Evolutionary conservation across 2,329 filamentous ascomycete genomes (phyloP).

Genomic region (Tolypocladium nubicola): DNA sequence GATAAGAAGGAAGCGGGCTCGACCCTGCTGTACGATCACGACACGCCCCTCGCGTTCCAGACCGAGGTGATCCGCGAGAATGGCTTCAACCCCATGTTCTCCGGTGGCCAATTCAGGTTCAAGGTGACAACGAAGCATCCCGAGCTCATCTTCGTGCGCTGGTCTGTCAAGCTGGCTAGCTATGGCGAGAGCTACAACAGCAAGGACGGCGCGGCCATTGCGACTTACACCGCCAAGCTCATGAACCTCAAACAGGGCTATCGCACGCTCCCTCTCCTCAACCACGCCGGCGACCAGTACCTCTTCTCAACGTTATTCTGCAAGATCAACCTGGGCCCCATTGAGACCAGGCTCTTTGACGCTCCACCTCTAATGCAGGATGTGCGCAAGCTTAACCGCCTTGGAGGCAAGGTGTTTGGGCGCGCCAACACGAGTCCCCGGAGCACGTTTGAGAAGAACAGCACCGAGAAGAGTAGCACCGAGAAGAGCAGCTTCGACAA

Average conservation of each 20-base stretch:
- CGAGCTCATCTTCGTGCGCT: slow-evolving; percentile 85
- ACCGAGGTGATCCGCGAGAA: slow-evolving; percentile 79
- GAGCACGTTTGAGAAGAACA: slow-evolving; percentile 41
- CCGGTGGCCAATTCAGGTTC: slow-evolving; percentile 64
- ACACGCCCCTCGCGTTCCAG: slow-evolving; percentile 62
- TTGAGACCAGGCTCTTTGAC: slow-evolving; percentile 47
- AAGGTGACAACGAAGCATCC: slow-evolving; percentile 88
- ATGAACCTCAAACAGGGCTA: slow-evolving; percentile 84
- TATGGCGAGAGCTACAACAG: slow-evolving; percentile 59
- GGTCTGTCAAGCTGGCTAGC: slow-evolving; percentile 78
- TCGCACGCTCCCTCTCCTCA: slow-evolving; percentile 81
- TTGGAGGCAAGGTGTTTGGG: slow-evolving; percentile 48
- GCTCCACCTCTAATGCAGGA: slow-evolving; percentile 27
- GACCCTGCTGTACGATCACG: slow-evolving; percentile 31
- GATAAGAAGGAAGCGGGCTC: slow-evolving; percentile 72
- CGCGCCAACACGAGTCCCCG: slow-evolving; percentile 41
- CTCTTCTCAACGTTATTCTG: slow-evolving; percentile 93
- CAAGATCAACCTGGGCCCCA: slow-evolving; percentile 58
- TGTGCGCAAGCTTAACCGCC: slow-evolving; percentile 43
- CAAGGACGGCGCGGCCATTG: slow-evolving; percentile 53
- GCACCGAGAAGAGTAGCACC: slow-evolving; percentile 34
- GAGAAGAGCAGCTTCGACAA: slow-evolving; percentile 37
- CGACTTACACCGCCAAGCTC: slow-evolving; percentile 88
- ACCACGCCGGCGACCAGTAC: slow-evolving; percentile 83
- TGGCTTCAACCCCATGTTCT: slow-evolving; percentile 83